phyloP scores from a whole-genome alignment of 805 yeast species.

The Yarrowia yakushimensis region DNA sequence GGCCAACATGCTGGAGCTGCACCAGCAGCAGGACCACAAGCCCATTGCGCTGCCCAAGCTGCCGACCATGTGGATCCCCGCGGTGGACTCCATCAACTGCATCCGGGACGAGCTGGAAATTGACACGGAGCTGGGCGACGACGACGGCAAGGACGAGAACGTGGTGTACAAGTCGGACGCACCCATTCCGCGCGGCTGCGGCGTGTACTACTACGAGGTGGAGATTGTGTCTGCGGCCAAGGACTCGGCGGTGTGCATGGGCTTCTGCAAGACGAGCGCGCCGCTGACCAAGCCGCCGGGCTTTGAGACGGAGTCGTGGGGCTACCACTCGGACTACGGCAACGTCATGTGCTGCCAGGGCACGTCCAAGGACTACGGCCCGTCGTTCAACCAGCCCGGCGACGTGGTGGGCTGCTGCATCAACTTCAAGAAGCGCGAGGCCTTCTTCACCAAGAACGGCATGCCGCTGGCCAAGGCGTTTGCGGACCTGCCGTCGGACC shows the following conservation, averaged over 20 bases:
- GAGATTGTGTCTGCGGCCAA: conserved; percentile 39
- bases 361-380: conserved; percentile 42
- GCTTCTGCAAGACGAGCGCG: conserved; percentile 42
- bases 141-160: conserved; percentile 28
- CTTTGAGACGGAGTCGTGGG: conserved; percentile 47
- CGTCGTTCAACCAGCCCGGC: conserved; percentile 46
- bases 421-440: conserved; percentile 56
- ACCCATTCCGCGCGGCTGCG: conserved; percentile 42
- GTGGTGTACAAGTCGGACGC: conserved; percentile 38
- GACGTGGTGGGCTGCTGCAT: conserved; percentile 85
- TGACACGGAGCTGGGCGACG: conserved; percentile 12
- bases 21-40: conserved; percentile 16
- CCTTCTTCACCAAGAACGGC: conserved; percentile 84
- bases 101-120: conserved; percentile 13
- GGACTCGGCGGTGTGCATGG: conserved; percentile 45
- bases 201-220: conserved; percentile 53
- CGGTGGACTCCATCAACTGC: conserved; percentile 2
- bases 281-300: conserved; percentile 46
- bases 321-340: conserved; percentile 54
- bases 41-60: conserved; percentile 28
- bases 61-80: conserved; percentile 28
- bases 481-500: conserved; percentile 42
- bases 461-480: conserved; percentile 56
- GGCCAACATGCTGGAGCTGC: conserved; percentile 22
- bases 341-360: conserved; percentile 42